These are phyloP conservation scores for Dryadomyces sulphureus DNA, from an alignment of 2,329 filamentous ascomycete species.

Conservation along the genomic window DNA sequence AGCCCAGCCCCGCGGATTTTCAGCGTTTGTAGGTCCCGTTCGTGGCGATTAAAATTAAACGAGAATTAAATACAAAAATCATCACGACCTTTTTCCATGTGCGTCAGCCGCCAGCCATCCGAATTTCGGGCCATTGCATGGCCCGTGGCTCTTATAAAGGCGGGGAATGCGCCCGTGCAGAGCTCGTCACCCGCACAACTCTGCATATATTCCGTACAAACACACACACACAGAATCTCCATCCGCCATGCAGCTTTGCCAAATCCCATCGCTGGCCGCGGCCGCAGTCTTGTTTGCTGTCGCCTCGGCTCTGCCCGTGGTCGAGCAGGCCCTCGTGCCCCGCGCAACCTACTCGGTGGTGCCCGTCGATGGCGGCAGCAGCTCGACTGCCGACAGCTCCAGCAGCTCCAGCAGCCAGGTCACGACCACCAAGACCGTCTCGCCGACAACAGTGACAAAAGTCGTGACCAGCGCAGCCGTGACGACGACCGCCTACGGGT, in stretches of 20 bases:
- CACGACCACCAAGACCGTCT: background rate
- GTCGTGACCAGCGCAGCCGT: background rate
- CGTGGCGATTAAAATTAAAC: too few relatives aligned
- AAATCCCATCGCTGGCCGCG: slow-evolving; percentile 6
- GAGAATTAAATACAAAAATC: too few relatives aligned
- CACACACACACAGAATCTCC: too few relatives aligned
- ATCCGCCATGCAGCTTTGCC: slow-evolving; percentile 12
- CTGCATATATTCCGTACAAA: too few relatives aligned
- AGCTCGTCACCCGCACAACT: too few relatives aligned
- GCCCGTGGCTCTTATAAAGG: too few relatives aligned
- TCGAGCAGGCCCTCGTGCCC: slow-evolving; percentile 12
- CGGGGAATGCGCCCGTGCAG: too few relatives aligned
- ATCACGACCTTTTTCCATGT: background rate
- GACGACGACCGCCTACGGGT: slow-evolving; percentile 6
- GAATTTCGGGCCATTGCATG: too few relatives aligned
- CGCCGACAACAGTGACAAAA: background rate
- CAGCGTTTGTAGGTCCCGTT: background rate
- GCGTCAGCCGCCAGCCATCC: background rate
- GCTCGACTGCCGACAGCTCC: background rate
- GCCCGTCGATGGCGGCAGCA: slow-evolving; percentile 19
- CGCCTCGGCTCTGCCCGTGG: slow-evolving; percentile 6
- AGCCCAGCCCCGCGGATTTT: background rate
- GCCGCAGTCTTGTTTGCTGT: slow-evolving; percentile 7
- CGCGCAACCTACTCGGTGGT: slow-evolving; percentile 24
- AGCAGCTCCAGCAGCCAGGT: background rate